Percentiles rank a stretch among this genome's conserved stretches.
phyloP scores from a whole-genome alignment of 2,329 filamentous ascomycete genomes.

The Colletotrichum viniferum region DNA sequence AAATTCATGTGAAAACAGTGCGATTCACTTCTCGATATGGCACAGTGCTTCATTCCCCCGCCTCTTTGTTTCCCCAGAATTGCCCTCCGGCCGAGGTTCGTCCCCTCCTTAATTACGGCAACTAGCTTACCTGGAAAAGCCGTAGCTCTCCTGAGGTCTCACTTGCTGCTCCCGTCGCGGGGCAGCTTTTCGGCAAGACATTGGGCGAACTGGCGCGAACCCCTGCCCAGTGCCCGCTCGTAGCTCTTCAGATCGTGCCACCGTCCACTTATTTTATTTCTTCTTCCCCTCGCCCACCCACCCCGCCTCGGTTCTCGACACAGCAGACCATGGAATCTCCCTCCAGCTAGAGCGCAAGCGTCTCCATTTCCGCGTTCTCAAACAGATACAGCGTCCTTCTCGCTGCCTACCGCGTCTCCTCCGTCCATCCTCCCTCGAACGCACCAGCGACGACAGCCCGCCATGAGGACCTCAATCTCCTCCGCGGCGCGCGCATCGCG shows the following conservation, averaged over 20 bases:
- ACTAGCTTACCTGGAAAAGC: neutral
- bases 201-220: neutral
- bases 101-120: neutral
- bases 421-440: neutral
- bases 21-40: accelerated
- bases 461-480: neutral
- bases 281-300: neutral
- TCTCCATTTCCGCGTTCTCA: no score
- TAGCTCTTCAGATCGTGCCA: neutral
- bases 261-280: neutral
- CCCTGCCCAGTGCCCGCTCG: neutral
- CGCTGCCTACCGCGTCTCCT: accelerated
- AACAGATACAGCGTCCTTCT: accelerated
- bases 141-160: neutral
- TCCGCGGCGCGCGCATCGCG: neutral
- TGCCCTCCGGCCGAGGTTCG: slow-evolving; percentile 16
- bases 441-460: neutral
- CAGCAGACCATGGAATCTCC: neutral
- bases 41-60: neutral
- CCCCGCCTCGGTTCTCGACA: neutral
- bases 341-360: neutral
- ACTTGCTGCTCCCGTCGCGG: neutral
- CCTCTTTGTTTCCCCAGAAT: neutral
- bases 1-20: neutral
- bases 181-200: neutral